Evolutionary conservation across 352 stramenopile species (phyloP).

Genomic region (Phytophthora pistaciae): DNA sequence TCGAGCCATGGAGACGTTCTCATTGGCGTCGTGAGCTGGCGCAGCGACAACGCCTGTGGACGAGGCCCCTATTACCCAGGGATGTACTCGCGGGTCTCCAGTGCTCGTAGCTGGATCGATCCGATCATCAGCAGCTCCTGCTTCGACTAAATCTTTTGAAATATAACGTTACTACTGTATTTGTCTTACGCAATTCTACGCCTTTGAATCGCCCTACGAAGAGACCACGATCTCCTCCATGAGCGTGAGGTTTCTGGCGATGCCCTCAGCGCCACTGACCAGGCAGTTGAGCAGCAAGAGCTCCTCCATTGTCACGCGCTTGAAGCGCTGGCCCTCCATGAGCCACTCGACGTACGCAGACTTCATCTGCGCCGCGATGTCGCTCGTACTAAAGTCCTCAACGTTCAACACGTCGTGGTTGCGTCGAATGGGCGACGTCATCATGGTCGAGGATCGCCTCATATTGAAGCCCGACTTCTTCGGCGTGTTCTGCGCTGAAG

Average conservation of each 20-base stretch:
- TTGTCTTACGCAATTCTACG: background rate
- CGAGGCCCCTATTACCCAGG: slow-evolving; percentile 41
- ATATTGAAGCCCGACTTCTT: slow-evolving; percentile 24
- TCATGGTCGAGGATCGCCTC: slow-evolving; percentile 39
- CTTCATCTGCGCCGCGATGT: slow-evolving; percentile 80
- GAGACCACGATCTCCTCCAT: slow-evolving; percentile 83
- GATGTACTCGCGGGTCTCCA: slow-evolving; percentile 55
- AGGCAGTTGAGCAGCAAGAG: slow-evolving; percentile 85
- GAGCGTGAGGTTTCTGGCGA: slow-evolving; percentile 72
- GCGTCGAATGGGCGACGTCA: slow-evolving; percentile 72
- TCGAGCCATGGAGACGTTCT: slow-evolving; percentile 21
- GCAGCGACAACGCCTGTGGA: slow-evolving; percentile 42
- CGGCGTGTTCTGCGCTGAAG: slow-evolving; percentile 41
- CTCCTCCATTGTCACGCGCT: slow-evolving; percentile 85
- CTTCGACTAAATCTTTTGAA: background rate
- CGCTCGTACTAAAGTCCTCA: slow-evolving; percentile 76
- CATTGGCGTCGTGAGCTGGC: slow-evolving; percentile 59
- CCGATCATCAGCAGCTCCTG: background rate
- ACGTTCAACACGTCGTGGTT: slow-evolving; percentile 86
- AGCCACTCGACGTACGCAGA: slow-evolving; percentile 82
- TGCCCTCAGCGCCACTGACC: slow-evolving; percentile 83
- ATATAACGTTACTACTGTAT: slow-evolving; percentile 16
- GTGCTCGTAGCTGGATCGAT: background rate
- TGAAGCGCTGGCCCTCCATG: slow-evolving; percentile 78
- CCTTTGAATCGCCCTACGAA: slow-evolving; percentile 29